Percentiles rank a stretch among this genome's conserved stretches.
These are phyloP conservation scores for Rhynchosporium graminicola DNA, from an alignment of 2,329 filamentous ascomycete genomes.

Conservation along the genomic window DNA sequence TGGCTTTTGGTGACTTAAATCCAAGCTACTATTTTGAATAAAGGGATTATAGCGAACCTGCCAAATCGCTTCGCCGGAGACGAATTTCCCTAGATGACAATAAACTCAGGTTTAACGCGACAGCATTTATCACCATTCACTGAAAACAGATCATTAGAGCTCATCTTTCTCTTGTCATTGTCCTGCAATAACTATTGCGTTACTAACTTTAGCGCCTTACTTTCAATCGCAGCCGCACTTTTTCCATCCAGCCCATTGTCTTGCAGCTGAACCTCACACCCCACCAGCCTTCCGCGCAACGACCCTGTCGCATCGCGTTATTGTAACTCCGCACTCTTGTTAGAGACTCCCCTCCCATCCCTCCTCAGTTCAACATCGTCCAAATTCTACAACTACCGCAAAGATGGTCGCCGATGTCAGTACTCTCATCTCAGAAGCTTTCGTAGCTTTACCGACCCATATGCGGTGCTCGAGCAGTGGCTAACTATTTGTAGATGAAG, in stretches of 20 bases:
- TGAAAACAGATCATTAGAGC: not conserved
- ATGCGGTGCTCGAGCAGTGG: slow-evolving; percentile 7
- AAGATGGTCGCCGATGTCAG: slow-evolving; percentile 41
- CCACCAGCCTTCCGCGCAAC: slow-evolving; percentile 7
- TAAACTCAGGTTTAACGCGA: too few species aligned
- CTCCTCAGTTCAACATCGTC: slow-evolving; percentile 15
- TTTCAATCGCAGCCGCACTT: not conserved
- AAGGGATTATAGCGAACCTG: too few species aligned
- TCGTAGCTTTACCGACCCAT: not conserved
- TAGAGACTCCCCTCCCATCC: not conserved
- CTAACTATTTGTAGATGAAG: slow-evolving; percentile 59
- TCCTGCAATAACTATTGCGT: not conserved
- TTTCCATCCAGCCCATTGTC: not conserved
- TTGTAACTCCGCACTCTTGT: not conserved
- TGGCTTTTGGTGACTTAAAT: too few species aligned
- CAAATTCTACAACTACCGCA: slow-evolving; percentile 18
- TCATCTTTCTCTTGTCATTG: not conserved
- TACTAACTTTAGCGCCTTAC: not conserved
- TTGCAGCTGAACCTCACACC: slow-evolving; percentile 9
- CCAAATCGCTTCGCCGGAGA: too few species aligned
- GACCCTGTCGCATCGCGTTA: slow-evolving; percentile 21
- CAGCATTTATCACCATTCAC: not conserved
- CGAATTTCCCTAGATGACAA: too few species aligned
- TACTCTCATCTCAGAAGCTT: slow-evolving; percentile 10
- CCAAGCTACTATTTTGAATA: too few species aligned